phyloP scores from a whole-genome alignment of 192 early-diverging fungal species.

The Geosiphon pyriformis region DNA sequence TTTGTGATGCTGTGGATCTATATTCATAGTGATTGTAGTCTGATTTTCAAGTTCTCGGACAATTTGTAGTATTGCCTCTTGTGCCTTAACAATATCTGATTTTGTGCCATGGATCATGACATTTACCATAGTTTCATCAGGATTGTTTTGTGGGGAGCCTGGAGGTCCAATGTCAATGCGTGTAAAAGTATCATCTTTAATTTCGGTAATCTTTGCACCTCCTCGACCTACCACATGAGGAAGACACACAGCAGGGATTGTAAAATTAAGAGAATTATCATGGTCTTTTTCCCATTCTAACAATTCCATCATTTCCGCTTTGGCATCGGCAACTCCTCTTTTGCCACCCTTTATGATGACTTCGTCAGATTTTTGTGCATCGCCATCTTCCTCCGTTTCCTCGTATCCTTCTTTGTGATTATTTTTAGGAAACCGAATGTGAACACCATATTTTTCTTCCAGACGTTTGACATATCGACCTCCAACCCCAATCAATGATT shows the following conservation, averaged over 20 bases:
- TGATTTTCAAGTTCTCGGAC: conserved; percentile 56
- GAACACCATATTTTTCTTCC: conserved; percentile 72
- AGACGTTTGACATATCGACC: conserved; percentile 67
- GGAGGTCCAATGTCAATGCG: conserved; percentile 67
- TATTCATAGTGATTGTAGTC: conserved; percentile 41
- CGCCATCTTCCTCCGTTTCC: conserved; percentile 50
- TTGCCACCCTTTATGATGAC: conserved; percentile 82
- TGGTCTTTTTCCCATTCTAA: conserved; percentile 80
- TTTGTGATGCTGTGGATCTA: conserved; percentile 55
- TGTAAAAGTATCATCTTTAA: conserved; percentile 65
- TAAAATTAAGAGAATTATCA: conserved; percentile 58
- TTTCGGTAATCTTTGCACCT: conserved; percentile 66
- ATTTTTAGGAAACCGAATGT: conserved; percentile 63
- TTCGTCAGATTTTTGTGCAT: conserved; percentile 48
- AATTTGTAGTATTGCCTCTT: conserved; percentile 52
- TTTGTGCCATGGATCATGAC: conserved; percentile 50
- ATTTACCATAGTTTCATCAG: conserved; percentile 39
- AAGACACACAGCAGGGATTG: conserved; percentile 56
- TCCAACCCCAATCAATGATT: conserved; percentile 62
- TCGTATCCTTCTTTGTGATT: conserved; percentile 28
- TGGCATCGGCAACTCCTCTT: conserved; percentile 71
- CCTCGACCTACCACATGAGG: conserved; percentile 75
- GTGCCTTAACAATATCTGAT: conserved; percentile 47
- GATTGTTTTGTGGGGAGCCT: conserved; percentile 32
- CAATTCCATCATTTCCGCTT: conserved; percentile 75